Percentiles rank a stretch among this genome's conserved stretches.
Conservation (phyloP, 768 basidiomycete species). For the Boletus vermiculosoides region DNA sequence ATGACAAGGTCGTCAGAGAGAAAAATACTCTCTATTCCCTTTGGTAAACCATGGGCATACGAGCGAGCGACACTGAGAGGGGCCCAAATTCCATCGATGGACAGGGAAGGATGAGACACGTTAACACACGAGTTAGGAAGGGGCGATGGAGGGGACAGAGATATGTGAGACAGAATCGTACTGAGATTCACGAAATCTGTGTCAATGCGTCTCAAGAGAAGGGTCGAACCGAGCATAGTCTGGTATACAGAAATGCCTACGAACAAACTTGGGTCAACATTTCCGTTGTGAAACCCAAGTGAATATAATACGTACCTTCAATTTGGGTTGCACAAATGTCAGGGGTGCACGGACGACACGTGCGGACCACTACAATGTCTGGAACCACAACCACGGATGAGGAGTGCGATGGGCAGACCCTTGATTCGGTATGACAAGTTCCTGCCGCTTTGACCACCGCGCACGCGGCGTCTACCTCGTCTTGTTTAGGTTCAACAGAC, state of each 20-base stretch:
- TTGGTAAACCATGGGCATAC: constrained; percentile 34
- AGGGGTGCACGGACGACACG: constrained; percentile 61
- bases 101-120: constrained; percentile 51
- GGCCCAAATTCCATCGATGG: constrained; percentile 66
- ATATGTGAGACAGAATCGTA: constrained; percentile 40
- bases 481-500: constrained; percentile 3
- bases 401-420: background rate
- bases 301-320: constrained; percentile 51
- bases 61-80: constrained; percentile 55
- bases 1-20: constrained; percentile 60
- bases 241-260: constrained; percentile 76
- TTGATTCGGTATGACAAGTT: constrained; percentile 3
- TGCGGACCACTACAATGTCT: constrained; percentile 54
- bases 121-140: constrained; percentile 47
- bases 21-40: constrained; percentile 49
- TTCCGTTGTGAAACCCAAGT: background rate
- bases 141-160: constrained; percentile 32
- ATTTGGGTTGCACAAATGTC: constrained; percentile 65
- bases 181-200: constrained; percentile 77
- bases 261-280: constrained; percentile 9
- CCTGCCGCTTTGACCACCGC: constrained; percentile 6
- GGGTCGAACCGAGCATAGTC: constrained; percentile 53
- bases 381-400: constrained; percentile 7
- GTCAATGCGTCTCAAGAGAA: constrained; percentile 70
- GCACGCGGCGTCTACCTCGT: background rate